These are phyloP conservation scores for Jaenimonas drosophilae DNA, from an alignment of 208 protist genomes.

Conservation along the genomic window DNA sequence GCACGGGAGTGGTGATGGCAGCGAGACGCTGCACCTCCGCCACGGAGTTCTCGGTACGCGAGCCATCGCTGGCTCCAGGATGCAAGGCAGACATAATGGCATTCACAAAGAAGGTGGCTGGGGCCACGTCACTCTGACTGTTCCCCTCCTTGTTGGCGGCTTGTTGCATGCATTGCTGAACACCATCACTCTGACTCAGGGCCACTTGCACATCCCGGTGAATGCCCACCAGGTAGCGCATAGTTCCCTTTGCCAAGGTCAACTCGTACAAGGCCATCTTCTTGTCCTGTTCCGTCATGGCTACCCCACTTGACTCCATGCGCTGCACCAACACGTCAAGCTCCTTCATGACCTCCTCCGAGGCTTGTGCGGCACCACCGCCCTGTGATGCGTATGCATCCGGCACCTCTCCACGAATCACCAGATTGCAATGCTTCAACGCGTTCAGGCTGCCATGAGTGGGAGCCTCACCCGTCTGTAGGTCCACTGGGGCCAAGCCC, in stretches of 20 bases:
- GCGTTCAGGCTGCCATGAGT: constrained; percentile 17
- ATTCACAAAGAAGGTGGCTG: constrained; percentile 5
- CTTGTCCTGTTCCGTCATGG: constrained; percentile 29
- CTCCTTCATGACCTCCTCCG: constrained; percentile 15
- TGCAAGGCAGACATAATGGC: neutral
- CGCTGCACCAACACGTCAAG: constrained; percentile 35
- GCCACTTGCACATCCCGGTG: constrained; percentile 58
- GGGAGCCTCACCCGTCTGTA: constrained; percentile 13
- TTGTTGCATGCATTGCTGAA: constrained; percentile 3
- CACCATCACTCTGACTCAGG: constrained; percentile 24
- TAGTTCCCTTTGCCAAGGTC: constrained; percentile 36
- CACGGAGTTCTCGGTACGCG: constrained; percentile 3
- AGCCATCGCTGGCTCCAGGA: neutral
- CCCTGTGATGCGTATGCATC: constrained; percentile 8
- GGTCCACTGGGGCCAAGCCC: constrained; percentile 35
- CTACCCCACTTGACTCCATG: constrained; percentile 26
- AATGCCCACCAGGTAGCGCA: constrained; percentile 83
- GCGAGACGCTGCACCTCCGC: constrained; percentile 19
- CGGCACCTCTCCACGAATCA: constrained; percentile 71
- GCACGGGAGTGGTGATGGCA: constrained; percentile 32
- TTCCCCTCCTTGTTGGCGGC: neutral
- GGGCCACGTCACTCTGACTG: neutral
- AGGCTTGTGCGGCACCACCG: constrained; percentile 1
- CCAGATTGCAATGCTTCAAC: constrained; percentile 69
- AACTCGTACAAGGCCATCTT: constrained; percentile 74